Conservation (phyloP, 2,329 filamentous ascomycete species). For the Leptographium procerum region DNA sequence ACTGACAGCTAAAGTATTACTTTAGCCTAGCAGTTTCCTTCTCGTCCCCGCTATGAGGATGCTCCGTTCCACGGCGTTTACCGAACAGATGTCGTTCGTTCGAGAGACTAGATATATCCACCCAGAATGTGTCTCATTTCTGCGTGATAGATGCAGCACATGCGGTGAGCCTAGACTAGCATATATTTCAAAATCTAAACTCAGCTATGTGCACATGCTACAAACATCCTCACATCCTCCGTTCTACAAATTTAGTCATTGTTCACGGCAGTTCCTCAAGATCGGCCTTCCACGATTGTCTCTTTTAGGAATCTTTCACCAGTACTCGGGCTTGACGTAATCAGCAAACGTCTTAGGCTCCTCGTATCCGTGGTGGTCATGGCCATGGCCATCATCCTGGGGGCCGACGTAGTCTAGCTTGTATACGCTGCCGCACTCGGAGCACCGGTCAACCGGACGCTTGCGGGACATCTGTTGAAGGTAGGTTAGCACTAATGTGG, state of each 20-base stretch:
- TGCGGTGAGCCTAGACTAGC: background rate
- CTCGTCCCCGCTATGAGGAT: no score
- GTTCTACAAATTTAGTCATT: background rate
- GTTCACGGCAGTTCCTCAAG: background rate
- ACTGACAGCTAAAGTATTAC: no score
- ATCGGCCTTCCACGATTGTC: no score
- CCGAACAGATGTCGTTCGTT: no score
- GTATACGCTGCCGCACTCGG: constrained; percentile 91
- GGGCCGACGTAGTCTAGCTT: constrained; percentile 97
- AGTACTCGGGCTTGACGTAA: constrained; percentile 91
- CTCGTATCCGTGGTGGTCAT: constrained; percentile 48
- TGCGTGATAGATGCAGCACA: background rate
- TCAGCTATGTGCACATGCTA: constrained; percentile 1
- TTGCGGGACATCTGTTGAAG: constrained; percentile 57
- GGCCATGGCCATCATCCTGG: constrained; percentile 55
- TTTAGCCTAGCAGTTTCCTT: no score
- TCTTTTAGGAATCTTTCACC: constrained; percentile 29
- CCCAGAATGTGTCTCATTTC: no score
- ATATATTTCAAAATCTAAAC: background rate
- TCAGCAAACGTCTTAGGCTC: constrained; percentile 96
- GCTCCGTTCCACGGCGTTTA: no score
- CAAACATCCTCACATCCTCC: background rate
- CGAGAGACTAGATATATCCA: no score
- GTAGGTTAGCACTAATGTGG: background rate
- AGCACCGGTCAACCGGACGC: constrained; percentile 87